phyloP scores from a whole-genome alignment of 352 stramenopile species.

The Phytophthora ohioensis region DNA sequence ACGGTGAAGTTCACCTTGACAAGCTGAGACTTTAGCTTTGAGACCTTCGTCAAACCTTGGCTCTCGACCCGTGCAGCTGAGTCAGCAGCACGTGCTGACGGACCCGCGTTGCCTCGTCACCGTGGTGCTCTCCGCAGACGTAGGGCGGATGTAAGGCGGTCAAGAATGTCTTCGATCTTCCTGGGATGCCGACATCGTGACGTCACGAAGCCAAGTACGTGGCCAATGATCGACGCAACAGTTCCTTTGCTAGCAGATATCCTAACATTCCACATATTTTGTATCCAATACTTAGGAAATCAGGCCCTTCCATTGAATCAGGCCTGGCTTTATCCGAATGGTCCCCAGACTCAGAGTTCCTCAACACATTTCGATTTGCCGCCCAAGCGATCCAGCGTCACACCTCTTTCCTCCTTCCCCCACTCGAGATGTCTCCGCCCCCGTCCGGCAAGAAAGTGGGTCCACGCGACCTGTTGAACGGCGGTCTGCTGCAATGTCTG shows the following conservation, averaged over 20 bases:
- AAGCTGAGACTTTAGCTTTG: too few species aligned
- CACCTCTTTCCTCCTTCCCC: not conserved
- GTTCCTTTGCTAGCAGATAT: slow-evolving; percentile 9
- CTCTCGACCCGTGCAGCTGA: not conserved
- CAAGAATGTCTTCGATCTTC: slow-evolving; percentile 11
- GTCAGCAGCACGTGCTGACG: not conserved
- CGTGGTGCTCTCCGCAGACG: not conserved
- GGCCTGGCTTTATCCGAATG: not conserved
- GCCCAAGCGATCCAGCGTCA: not conserved
- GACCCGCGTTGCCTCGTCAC: not conserved
- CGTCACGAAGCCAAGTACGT: slow-evolving; percentile 35
- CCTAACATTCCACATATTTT: not conserved
- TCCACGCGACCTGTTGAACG: slow-evolving; percentile 80
- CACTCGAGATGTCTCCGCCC: slow-evolving; percentile 42
- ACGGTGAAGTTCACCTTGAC: too few species aligned
- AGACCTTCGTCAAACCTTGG: not conserved
- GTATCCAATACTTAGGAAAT: slow-evolving; percentile 16
- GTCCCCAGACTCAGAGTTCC: not conserved
- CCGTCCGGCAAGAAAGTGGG: slow-evolving; percentile 85
- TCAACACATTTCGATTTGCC: slow-evolving; percentile 33
- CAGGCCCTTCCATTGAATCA: slow-evolving; percentile 15
- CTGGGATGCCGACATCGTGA: slow-evolving; percentile 21
- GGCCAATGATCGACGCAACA: slow-evolving; percentile 20
- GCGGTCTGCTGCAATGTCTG: slow-evolving; percentile 87
- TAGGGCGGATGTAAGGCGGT: not conserved